Percentiles rank a stretch among this genome's conserved stretches.
These are phyloP conservation scores for Vigna angularis DNA, from an alignment of 306 rosid genomes.

Conservation along the genomic window DNA sequence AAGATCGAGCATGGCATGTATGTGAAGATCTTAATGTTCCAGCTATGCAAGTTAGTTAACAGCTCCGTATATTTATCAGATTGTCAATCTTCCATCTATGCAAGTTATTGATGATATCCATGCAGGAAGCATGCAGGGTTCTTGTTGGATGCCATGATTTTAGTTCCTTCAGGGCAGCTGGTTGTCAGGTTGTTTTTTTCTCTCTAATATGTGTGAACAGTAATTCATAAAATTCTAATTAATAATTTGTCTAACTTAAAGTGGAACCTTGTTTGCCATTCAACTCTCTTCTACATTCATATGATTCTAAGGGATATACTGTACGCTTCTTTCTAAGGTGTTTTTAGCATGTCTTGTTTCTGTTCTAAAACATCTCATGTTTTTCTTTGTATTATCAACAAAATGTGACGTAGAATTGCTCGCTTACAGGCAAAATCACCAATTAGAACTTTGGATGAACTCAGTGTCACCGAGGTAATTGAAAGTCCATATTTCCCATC, in stretches of 20 bases:
- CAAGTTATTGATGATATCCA: conserved; percentile 27
- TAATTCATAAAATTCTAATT: conserved; percentile 28
- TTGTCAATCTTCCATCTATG: conserved; percentile 23
- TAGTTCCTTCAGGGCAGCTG: conserved; percentile 94
- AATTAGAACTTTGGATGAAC: conserved; percentile 86
- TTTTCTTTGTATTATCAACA: conserved; percentile 15
- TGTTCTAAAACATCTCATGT: conserved; percentile 27
- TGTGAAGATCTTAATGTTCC: conserved; percentile 72
- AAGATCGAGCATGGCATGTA: conserved; percentile 90
- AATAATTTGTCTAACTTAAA: conserved; percentile 7
- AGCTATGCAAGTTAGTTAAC: conserved; percentile 84
- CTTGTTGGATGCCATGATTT: conserved; percentile 93
- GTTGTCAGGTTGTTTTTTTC: conserved; percentile 79
- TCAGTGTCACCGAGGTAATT: conserved; percentile 67
- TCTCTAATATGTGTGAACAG: conserved; percentile 29
- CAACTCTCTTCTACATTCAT: conserved; percentile 12
- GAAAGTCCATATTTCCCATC: conserved; percentile 80
- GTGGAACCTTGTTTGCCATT: conserved; percentile 25
- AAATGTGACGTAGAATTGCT: conserved; percentile 34
- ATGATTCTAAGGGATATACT: background rate
- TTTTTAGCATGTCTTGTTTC: conserved; percentile 8
- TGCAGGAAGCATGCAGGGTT: conserved; percentile 89
- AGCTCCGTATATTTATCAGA: conserved; percentile 31
- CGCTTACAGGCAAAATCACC: conserved; percentile 88
- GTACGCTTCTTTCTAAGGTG: conserved; percentile 14